Evolutionary conservation across 495 filamentous ascomycete genomes (phyloP).

Genomic region (Staphylotrichum longicolle): DNA sequence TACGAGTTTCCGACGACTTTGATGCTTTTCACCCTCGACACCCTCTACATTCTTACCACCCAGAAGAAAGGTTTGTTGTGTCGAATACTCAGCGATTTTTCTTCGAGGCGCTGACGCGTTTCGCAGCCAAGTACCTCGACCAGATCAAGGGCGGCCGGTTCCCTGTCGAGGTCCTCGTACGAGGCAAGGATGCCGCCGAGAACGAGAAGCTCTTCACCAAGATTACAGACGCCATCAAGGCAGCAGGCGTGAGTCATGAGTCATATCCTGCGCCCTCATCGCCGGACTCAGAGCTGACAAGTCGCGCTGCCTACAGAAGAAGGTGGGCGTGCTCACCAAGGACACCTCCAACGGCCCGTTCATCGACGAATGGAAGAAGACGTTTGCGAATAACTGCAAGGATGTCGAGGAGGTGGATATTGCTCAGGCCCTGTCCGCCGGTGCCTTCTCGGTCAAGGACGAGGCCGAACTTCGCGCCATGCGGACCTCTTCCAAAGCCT

Average conservation of each 20-base stretch:
- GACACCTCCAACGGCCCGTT: slow-evolving; percentile 84
- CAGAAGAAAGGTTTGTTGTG: slow-evolving; percentile 80
- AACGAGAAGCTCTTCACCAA: slow-evolving; percentile 85
- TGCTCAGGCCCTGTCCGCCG: slow-evolving; percentile 70
- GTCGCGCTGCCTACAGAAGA: slow-evolving; percentile 58
- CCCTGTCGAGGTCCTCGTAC: slow-evolving; percentile 82
- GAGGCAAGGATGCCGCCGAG: slow-evolving; percentile 82
- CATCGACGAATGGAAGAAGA: slow-evolving; percentile 90
- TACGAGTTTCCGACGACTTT: slow-evolving; percentile 98
- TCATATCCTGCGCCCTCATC: background rate
- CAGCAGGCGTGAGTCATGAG: slow-evolving; percentile 68
- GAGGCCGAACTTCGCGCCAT: slow-evolving; percentile 91
- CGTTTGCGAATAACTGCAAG: slow-evolving; percentile 69
- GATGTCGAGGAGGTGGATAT: slow-evolving; percentile 91
- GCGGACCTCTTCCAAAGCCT: slow-evolving; percentile 87
- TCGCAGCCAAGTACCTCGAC: slow-evolving; percentile 84
- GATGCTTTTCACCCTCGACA: slow-evolving; percentile 84
- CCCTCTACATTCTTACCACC: slow-evolving; percentile 87
- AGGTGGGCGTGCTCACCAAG: slow-evolving; percentile 81
- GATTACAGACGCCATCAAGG: slow-evolving; percentile 80
- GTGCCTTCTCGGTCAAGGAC: slow-evolving; percentile 92
- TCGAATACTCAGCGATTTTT: background rate
- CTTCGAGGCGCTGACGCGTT: slow-evolving; percentile 25
- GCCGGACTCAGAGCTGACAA: slow-evolving; percentile 20
- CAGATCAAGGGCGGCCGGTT: slow-evolving; percentile 88